Base-by-base conservation (phyloP, 2,329 filamentous ascomycete genomes). In the Pseudogymnoascus sp. region DNA sequence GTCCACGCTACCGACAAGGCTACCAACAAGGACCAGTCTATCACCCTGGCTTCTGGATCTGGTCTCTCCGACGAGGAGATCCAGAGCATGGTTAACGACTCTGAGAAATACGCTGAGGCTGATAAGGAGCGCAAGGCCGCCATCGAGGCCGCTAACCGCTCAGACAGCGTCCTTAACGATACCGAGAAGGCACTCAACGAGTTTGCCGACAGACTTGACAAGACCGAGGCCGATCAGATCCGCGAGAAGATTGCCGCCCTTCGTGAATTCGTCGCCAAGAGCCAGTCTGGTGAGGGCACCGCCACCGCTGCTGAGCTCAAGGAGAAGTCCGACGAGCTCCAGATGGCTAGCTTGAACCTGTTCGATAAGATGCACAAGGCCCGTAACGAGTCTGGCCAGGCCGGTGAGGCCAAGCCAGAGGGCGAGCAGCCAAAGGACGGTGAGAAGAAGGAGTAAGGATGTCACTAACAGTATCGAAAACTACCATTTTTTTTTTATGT, bases 301-400 rank as follows among this genome's bases (percentile, higher is more conserved):
- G 86, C 90, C 72, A 95, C 91, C 65, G 90, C 92, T 60, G 90
- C 90, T 68, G 90, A 97, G 79, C 88, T 99, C 79, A 97, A 97
- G 90, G 86, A 91, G 82, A 97, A 97, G 91, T 95, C 91, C 72
- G 94, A 97, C 69, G 93, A 97, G 79, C 90, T 99, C 75, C 94
- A 97, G 82, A 90, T 89, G 76, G 91, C 93, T 70, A 93, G 89
- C 79, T 83, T 99, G 80, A 96, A 90, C 80, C 87, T 97, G 73
- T 97, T 99, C 78, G 94, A 97, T 83, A 97, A 97, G 89, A 96
- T 99, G 91, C 93, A 99, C 90, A 95, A 96, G 84, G 91, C 93
- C 70, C 88, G 91, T 71, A 77, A 79, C 70, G 89, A 92, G 81
- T 82, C 81, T 70, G 76, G 80, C 73, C 77, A 84, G 74, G 78